Base-by-base conservation (phyloP, 371 early-diverging fungal genomes). In the Umbelopsis sp. region DNA sequence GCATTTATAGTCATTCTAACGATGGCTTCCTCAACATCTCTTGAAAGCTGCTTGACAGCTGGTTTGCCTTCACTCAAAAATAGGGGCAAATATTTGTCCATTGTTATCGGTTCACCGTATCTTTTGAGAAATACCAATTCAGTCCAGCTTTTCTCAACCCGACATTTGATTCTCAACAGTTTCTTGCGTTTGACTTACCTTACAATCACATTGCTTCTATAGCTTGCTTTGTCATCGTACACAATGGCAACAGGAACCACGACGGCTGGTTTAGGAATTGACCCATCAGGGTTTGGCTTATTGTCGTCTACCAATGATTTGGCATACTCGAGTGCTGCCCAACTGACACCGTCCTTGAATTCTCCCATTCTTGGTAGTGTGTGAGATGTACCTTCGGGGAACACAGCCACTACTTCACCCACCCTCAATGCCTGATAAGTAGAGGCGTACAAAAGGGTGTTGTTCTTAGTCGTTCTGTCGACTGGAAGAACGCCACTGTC, bases 341-440 rank as follows among this genome's bases (percentile, higher is more conserved):
- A 85, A 52, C 81, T 80, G 14, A 78, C 69, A 0, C 86, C 86
- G 52, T 85, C 86, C 65, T 83, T 85, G 37, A 83, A 80, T 2
- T 68, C 57, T 32, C 80, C 77, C 44, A 85, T 25, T 35, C 73
- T 69, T 4, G 86, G 83, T 38, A 85, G 64, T 4, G 86, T 83
- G 68, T 85, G 83, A 63, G 80, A 79, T 11, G 81, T 84, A 25
- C 88, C 88, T 72, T 87, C 88, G 9, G 88, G 88, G 66, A 87
- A 87, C 2, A 86, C 81, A 16, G 84, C 85, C 18, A 87, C 80
- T 2, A 85, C 75, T 65, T 84, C 88, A 37, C 82, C 85, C 16
- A 77, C 20, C 10, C 76, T 77, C 38, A 87, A 65, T 0, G 80
- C 82, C 37, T 84, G 77, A 64, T 81, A 80, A 1, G 88, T 87